Base-by-base conservation (phyloP, 805 yeast species). In the Hanseniaspora mollemarum region DNA sequence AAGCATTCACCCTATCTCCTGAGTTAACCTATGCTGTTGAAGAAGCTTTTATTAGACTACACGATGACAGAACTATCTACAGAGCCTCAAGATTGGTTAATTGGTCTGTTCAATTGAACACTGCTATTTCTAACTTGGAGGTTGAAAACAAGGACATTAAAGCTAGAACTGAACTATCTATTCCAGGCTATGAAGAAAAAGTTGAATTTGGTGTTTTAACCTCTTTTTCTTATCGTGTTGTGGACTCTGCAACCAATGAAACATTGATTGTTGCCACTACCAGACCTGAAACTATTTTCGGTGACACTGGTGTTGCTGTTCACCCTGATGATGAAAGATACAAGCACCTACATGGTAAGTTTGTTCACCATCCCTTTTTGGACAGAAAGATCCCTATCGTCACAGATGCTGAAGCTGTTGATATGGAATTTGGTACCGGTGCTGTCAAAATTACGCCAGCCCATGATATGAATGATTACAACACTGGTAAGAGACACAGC, bases 401-500 rank as follows among this genome's bases (percentile, higher is more conserved):
- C 55, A 78, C 87, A 48, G 98, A 92, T 66, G 65, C 80, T 36
- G 95, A 86, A 68, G 92, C 96, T 37, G 98, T 92, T 57, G 98
- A 92, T 68, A 92, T 92, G 97, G 95, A 85, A 67, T 92, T 92
- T 59, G 98, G 98, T 76, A 92, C 98, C 55, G 98, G 98, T 81
- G 98, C 98, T 44, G 98, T 92, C 55, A 92, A 92, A 71, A 92
- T 92, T 65, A 92, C 98, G 13, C 98, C 98, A 54, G 96, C 95
- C 40, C 98, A 92, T 69, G 98, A 92, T 70, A 83, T 80, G 61
- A 92, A 92, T 75, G 98, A 92, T 86, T 87, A 86, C 76, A 76
- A 73, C 63, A 87, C 96, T 50, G 98, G 98, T 72, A 88, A 85
- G 72, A 87, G 98, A 72, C 85, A 87, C 67, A 72, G 78, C 62